Evolutionary conservation across 176 grass and related monocot species (phyloP).

Genomic region (Themeda triandra): DNA sequence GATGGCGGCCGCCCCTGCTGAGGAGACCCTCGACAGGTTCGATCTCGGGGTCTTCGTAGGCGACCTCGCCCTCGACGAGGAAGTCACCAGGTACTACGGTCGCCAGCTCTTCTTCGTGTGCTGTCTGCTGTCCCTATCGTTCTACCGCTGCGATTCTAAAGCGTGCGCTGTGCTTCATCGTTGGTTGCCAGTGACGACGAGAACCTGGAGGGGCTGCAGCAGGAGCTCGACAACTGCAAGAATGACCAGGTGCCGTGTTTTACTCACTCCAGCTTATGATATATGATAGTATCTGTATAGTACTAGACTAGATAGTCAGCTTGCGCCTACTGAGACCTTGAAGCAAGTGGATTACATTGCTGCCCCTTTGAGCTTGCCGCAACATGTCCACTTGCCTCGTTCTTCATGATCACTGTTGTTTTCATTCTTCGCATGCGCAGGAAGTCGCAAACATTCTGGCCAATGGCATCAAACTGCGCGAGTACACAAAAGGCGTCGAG

Average conservation of each 20-base stretch:
- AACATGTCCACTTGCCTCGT: background rate
- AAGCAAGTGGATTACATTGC: background rate
- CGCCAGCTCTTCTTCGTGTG: background rate
- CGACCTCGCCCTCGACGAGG: constrained; percentile 78
- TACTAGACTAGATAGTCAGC: background rate
- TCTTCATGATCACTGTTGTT: constrained; percentile 2
- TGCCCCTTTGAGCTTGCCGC: background rate
- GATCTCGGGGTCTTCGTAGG: constrained; percentile 88
- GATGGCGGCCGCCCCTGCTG: constrained; percentile 43
- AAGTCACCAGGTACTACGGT: constrained; percentile 47
- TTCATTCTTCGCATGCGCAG: constrained; percentile 25
- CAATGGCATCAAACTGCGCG: constrained; percentile 83
- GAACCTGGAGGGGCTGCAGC: constrained; percentile 73
- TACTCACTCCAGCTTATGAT: background rate
- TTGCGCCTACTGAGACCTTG: background rate
- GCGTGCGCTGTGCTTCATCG: constrained; percentile 17
- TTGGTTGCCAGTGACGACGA: constrained; percentile 67
- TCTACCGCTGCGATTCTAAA: background rate
- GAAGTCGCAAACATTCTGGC: constrained; percentile 92
- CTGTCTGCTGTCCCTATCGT: background rate
- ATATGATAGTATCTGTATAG: background rate
- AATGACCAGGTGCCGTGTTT: constrained; percentile 55
- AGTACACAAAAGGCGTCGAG: constrained; percentile 98
- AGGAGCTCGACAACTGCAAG: constrained; percentile 93
- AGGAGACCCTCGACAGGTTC: constrained; percentile 56